A percentile compares a stretch with the other conserved stretches of the same genome.
Conservation (phyloP, 139 green algal genomes). For the Chlorella sorokiniana region DNA sequence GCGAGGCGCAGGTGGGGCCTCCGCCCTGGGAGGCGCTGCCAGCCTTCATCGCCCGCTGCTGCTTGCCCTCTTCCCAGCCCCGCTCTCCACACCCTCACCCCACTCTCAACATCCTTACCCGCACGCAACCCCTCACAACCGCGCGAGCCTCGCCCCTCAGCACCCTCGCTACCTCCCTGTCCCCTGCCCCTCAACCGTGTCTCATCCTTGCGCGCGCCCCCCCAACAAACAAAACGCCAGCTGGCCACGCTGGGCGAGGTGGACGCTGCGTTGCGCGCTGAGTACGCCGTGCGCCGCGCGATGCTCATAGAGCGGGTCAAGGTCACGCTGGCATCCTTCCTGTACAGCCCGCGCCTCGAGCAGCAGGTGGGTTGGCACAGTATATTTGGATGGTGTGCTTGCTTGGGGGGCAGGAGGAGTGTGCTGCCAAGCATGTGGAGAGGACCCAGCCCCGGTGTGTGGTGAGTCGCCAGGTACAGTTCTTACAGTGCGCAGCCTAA, state of each 20-base stretch:
- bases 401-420: no score
- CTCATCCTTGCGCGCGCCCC: background rate
- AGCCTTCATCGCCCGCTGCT: no score
- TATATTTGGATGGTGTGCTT: background rate
- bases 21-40: no score
- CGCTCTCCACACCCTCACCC: no score
- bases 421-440: no score
- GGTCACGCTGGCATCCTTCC: constrained; percentile 67
- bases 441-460: no score
- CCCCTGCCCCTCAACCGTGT: background rate
- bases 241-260: constrained; percentile 47
- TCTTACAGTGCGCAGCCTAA: no score
- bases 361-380: constrained; percentile 2
- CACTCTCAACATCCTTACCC: no score
- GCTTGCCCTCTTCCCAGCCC: no score
- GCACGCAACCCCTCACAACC: no score
- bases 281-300: constrained; percentile 57
- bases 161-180: background rate
- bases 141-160: no score
- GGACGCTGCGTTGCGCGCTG: constrained; percentile 40
- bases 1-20: constrained; percentile 31
- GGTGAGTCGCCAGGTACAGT: no score
- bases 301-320: constrained; percentile 74
- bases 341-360: constrained; percentile 52
- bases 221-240: background rate